Percentiles rank a stretch among this genome's conserved stretches.
Conservation (phyloP, 768 basidiomycete genomes). For the Termitomyces bulborhizus region DNA sequence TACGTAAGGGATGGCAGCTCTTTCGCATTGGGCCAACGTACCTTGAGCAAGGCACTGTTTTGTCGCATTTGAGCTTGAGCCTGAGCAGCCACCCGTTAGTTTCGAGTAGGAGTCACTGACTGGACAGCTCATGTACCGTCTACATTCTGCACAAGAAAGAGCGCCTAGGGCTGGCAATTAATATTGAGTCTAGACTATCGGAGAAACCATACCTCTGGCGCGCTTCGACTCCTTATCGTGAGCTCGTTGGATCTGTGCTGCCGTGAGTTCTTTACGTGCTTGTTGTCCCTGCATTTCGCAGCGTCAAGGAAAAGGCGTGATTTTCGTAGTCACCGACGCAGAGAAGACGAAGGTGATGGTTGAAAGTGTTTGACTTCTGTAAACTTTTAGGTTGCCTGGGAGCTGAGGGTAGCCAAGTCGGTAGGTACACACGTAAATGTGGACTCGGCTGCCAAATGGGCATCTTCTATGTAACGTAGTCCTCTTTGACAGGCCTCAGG, state of each 20-base stretch:
- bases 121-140: slow-evolving; percentile 33
- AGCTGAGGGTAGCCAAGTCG: not conserved
- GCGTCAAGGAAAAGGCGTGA: not conserved
- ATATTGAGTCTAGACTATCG: not conserved
- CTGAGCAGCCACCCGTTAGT: slow-evolving; percentile 20
- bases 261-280: slow-evolving; percentile 1
- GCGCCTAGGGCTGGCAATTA: slow-evolving; percentile 26
- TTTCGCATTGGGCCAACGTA: slow-evolving; percentile 9
- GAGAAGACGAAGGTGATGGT: not conserved
- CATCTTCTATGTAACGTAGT: not conserved
- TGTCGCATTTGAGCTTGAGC: slow-evolving; percentile 71
- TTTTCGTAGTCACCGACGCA: too few relatives aligned
- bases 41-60: slow-evolving; percentile 57
- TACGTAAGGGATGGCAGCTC: not conserved
- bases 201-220: slow-evolving; percentile 35
- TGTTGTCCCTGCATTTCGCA: slow-evolving; percentile 1
- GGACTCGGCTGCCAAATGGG: not conserved
- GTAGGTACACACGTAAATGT: slow-evolving; percentile 1
- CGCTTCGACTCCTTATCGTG: slow-evolving; percentile 65
- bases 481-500: not conserved
- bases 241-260: slow-evolving; percentile 29
- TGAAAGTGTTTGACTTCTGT: not conserved
- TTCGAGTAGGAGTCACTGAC: not conserved
- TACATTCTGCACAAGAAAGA: slow-evolving; percentile 57
- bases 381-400: not conserved